Evolutionary conservation across 1,139 yeast genomes (phyloP), one percentile per base, ranked within the genome.

Genomic region (Meyerozyma elateridarum): DNA sequence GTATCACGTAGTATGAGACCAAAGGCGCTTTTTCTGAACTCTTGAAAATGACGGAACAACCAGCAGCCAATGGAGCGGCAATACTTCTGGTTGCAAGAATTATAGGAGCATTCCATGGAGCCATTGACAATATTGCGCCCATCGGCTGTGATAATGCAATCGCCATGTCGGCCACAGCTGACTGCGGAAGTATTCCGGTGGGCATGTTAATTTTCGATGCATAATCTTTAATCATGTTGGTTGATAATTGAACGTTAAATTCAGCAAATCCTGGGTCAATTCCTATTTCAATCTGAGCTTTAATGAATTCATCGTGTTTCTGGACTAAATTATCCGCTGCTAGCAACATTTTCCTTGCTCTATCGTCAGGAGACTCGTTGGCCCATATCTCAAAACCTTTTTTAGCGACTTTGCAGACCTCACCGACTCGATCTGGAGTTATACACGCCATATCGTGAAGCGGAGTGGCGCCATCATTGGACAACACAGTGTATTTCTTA

Each of bases 61-160:
- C 75, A n/a, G 75, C 74, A 19, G 68, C 64, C 32, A 70, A 48
- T 2, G 75, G 75, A 4, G 70, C 68, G 14, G 54, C 41, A 3
- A 69, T 53, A 2, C 70, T 51, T 36, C 74, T 48, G 9, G 56
- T 52, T 6, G 59, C 51, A 28, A 70, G 52, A 19, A 70, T 50
- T 1, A 61, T 61, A 1, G 76, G 73, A 1, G 73, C 74, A 48
- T 69, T 70, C 75, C 74, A 69, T 1, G 75, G 68, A 4, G 73
- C 51, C 2, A 69, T 61, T 8, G 73, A 53, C 25, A 68, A 45
- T 0, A 70, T 69, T 1, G 73, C 67, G 1, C 76, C 75, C 14
- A 65, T 36, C 1, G 76, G 73, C 26, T 57, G 54, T 26, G 53
- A 56, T 5, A 57, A 30, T 1, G 56, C 56, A 30, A 64, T 31